Percentiles rank a stretch among this genome's conserved stretches.
Evolutionary conservation across 139 green algal species (phyloP).

Genomic region (Closterium sp.): DNA sequence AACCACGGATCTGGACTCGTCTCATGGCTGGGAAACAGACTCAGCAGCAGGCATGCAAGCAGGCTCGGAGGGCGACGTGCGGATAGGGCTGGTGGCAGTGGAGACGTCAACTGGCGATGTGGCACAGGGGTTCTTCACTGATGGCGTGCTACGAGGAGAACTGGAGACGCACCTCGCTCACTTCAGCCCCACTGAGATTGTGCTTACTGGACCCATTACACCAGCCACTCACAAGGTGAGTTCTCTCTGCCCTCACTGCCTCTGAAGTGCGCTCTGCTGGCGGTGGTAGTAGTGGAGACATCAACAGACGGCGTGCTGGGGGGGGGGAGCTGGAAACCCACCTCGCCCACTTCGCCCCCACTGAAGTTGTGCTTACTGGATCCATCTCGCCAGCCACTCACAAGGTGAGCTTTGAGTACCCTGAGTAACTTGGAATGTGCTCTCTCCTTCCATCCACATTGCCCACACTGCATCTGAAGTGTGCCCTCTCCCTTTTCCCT

Average conservation of each 20-base stretch:
- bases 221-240: slow-evolving; percentile 51
- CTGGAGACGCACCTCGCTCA: slow-evolving; percentile 72
- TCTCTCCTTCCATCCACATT: too few species aligned
- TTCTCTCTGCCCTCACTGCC: too few species aligned
- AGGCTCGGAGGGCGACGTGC: not conserved
- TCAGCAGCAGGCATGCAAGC: not conserved
- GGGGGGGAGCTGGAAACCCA: slow-evolving; percentile 56
- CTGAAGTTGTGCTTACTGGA: slow-evolving; percentile 70
- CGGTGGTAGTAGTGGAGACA: slow-evolving; percentile 75
- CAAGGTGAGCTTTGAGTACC: slow-evolving; percentile 15
- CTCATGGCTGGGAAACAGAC: too few species aligned
- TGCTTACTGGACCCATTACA: slow-evolving; percentile 58
- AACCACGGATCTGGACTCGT: not conserved
- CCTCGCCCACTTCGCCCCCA: slow-evolving; percentile 65
- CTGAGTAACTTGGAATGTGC: too few species aligned
- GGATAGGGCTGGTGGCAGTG: slow-evolving; percentile 68
- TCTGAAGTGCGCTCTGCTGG: too few species aligned
- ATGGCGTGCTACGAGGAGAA: slow-evolving; percentile 49
- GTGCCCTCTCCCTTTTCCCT: too few species aligned
- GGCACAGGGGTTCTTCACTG: slow-evolving; percentile 58
- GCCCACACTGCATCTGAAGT: too few species aligned
- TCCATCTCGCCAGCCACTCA: slow-evolving; percentile 52
- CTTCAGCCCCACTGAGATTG: slow-evolving; percentile 68
- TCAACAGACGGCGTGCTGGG: slow-evolving; percentile 67
- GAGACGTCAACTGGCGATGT: slow-evolving; percentile 75